These are phyloP conservation scores for Ceratopteris richardii DNA, from an alignment of 75 land plant genomes.

Conservation along the genomic window DNA sequence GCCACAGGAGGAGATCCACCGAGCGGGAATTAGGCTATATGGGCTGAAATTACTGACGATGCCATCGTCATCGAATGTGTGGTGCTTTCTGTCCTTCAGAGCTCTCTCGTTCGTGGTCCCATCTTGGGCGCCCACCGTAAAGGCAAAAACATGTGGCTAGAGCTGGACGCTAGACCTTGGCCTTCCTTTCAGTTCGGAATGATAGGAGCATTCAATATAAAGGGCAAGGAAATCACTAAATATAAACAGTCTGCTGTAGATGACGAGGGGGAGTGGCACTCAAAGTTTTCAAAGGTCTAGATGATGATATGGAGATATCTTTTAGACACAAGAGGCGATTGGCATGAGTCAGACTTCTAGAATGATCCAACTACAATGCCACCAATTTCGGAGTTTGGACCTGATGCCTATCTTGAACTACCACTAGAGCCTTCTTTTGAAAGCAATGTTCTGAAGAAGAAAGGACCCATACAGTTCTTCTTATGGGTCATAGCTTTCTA, in stretches of 20 bases:
- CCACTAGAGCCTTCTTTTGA: constrained; percentile 43
- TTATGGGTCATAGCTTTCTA: constrained; percentile 79
- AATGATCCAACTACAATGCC: constrained; percentile 62
- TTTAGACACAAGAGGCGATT: too few relatives aligned
- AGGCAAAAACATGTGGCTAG: constrained; percentile 94
- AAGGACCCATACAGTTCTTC: constrained; percentile 68
- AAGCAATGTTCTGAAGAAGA: constrained; percentile 49
- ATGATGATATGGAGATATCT: too few relatives aligned
- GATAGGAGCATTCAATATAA: too few relatives aligned
- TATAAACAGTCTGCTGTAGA: too few relatives aligned
- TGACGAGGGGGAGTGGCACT: too few relatives aligned
- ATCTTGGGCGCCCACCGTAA: constrained; percentile 65
- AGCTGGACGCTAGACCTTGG: constrained; percentile 80
- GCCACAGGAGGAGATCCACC: too few relatives aligned
- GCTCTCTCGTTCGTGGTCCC: constrained; percentile 53
- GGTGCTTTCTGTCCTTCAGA: constrained; percentile 48
- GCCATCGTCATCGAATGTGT: constrained; percentile 70
- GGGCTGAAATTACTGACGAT: constrained; percentile 61
- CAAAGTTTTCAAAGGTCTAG: too few relatives aligned
- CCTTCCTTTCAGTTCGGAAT: constrained; percentile 94
- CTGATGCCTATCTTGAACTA: constrained; percentile 74
- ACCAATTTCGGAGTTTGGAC: constrained; percentile 94
- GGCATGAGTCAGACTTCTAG: too few relatives aligned
- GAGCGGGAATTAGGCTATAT: too few relatives aligned
- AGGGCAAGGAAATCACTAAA: too few relatives aligned